phyloP scores from a whole-genome alignment of 768 basidiomycete species.

The Amanita pseudoporphyria region DNA sequence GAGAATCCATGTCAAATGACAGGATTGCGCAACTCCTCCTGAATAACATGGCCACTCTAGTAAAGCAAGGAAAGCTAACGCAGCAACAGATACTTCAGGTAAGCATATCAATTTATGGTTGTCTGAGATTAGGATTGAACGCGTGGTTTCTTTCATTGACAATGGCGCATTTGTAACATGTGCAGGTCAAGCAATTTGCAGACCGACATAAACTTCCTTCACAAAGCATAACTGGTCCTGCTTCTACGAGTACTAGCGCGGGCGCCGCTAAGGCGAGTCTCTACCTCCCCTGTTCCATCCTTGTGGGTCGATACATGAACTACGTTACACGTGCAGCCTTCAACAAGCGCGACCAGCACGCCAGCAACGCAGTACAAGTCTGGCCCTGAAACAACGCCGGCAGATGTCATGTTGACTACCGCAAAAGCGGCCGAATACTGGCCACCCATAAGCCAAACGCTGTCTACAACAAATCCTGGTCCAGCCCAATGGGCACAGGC shows the following conservation, averaged over 20 bases:
- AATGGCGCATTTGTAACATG: too few relatives aligned
- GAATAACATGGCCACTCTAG: constrained; percentile 64
- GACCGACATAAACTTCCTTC: constrained; percentile 42
- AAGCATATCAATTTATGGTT: too few relatives aligned
- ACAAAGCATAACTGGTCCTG: neutral
- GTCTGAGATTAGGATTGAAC: too few relatives aligned
- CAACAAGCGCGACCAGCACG: constrained; percentile 18
- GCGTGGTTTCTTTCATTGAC: too few relatives aligned
- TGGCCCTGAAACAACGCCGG: constrained; percentile 18
- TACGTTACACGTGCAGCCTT: constrained; percentile 1
- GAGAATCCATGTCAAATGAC: constrained; percentile 51
- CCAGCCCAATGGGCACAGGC: constrained; percentile 61
- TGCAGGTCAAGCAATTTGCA: constrained; percentile 57
- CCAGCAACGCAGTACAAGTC: constrained; percentile 13
- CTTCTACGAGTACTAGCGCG: constrained; percentile 9
- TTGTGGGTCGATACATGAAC: too few relatives aligned
- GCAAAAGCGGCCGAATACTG: constrained; percentile 35
- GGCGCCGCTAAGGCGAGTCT: constrained; percentile 7
- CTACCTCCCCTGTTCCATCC: neutral
- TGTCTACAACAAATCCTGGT: constrained; percentile 52
- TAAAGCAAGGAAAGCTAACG: constrained; percentile 71
- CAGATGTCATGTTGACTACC: constrained; percentile 23
- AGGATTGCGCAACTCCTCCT: constrained; percentile 55
- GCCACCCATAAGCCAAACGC: constrained; percentile 41
- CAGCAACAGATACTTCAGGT: constrained; percentile 68